Base-by-base conservation (phyloP, 345 rosid species). In the Passiflora organensis region DNA sequence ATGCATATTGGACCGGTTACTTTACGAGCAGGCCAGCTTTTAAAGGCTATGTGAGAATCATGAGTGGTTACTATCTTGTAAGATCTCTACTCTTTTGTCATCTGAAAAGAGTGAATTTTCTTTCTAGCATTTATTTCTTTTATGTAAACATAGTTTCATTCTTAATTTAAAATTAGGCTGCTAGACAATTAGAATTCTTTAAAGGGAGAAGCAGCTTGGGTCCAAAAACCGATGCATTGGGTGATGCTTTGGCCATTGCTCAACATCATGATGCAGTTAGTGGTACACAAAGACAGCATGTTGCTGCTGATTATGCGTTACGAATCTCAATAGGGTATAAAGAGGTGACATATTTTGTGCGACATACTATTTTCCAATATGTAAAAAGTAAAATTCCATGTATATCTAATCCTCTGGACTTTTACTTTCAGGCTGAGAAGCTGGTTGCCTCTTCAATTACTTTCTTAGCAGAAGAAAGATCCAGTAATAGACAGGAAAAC, bases 241-340 rank as follows among this genome's bases (percentile, higher is more conserved):
- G 85, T 6, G 89, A 87, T 80, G 91, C 96, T 51, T 74, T 91
- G 72, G 86, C 96, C 61, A 73, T 91, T 75, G 95, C 91, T 63
- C 97, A 91, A 71, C 97, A 91, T 67, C 97, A 91, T 79, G 97
- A 91, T 79, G 97, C 96, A 58, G 91, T 91, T 72, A 87, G 96
- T 72, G 96, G 97, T 43, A 91, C 97, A 38, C 70, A 87, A 76
- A 82, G 94, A 69, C 91, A 85, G 71, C 97, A 87, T 65, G 97
- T 91, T 60, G 97, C 96, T 59, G 85, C 85, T 70, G 97, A 91
- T 78, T 91, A 91, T 82, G 95, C 97, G 58, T 72, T 83, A 64
- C 76, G 97, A 63, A 64, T 91, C 50, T 85, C 97, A 32, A 78
- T 87, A 24, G 97, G 97, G 64, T 87, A 81, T 65, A 42, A 65